Conservation (phyloP, 495 filamentous ascomycete genomes). For the Neurospora hispaniola region DNA sequence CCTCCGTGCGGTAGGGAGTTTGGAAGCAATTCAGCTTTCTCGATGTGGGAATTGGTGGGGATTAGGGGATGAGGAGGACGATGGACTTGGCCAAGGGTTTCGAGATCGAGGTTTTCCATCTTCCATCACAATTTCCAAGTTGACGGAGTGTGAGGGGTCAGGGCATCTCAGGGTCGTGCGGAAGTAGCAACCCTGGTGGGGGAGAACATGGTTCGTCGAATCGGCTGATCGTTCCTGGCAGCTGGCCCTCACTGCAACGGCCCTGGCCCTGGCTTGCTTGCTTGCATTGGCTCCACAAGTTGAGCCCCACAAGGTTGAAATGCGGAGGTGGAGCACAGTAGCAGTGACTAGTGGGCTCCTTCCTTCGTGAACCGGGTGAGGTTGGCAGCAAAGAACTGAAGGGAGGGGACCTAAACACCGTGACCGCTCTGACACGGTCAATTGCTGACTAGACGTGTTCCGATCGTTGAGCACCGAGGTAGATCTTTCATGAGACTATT, state of each 20-base stretch:
- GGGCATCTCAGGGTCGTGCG: not conserved
- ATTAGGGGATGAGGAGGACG: not conserved
- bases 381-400: not conserved
- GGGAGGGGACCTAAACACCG: not conserved
- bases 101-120: not conserved
- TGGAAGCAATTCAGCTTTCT: not conserved
- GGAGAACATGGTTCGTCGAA: not conserved
- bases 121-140: not conserved
- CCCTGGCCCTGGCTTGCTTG: not conserved
- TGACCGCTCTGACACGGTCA: not conserved
- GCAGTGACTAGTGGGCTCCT: not conserved
- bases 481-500: not conserved
- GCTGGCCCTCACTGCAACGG: not conserved
- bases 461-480: not conserved
- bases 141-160: not conserved
- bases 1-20: not conserved
- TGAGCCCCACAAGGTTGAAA: not conserved
- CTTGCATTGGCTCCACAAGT: not conserved
- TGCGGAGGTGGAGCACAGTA: not conserved
- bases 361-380: not conserved
- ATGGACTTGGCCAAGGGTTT: not conserved
- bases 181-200: not conserved
- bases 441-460: not conserved
- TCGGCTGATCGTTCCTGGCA: not conserved
- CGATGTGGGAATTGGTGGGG: not conserved